Evolutionary conservation across 1,284 basidiomycete species (phyloP), one percentile per base, ranked within the genome.

Genomic region (Cutaneotrichosporon curvatum): DNA sequence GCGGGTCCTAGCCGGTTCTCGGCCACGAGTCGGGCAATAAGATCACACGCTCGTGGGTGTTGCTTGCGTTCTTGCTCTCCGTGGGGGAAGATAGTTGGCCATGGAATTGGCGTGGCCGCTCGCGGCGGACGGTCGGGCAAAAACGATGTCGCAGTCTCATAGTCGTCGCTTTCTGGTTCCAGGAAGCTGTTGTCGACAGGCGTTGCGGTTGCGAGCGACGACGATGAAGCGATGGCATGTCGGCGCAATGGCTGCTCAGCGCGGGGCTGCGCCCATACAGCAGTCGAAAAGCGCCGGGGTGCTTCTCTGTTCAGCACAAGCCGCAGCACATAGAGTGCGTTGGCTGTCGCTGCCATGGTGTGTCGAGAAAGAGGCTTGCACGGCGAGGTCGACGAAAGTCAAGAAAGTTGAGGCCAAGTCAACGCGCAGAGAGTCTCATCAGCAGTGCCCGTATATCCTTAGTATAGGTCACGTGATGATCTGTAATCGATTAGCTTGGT

Each of bases 51-150:
- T 28, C 25, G 25, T 28, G 25, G 12, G 8, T 28, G 25, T 28
- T 7, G 25, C 15, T 44, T 35, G 39, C 30, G 36, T 4, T 43
- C 18, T 15, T 38, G 34, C 32, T 51, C 40, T 25, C 21, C 28
- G 22, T 53, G 54, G 14, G 48, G 34, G 40, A 63, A 67, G 16
- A 67, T 23, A 2, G 61, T 66, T 10, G 66, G 64, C 64, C 64
- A 68, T 11, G 62, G 60, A 25, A 66, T 59, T 5, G 61, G 61
- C 19, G 47, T 38, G 2, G 53, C 41, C 15, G 41, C 30, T 5
- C 34, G 21, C 0, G 25, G 19, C 21, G 37, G 31, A 8, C 47
- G 41, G 4, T 42, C 22, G n/a, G 65, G 63, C 3, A 66, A 53
- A 14, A 56, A 42, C 15, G 59, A 46, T 9, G 41, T 37, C 0